Evolutionary conservation across 441 rosid genomes (phyloP), one percentile per base, ranked within the genome.

Genomic region (Hura crepitans): DNA sequence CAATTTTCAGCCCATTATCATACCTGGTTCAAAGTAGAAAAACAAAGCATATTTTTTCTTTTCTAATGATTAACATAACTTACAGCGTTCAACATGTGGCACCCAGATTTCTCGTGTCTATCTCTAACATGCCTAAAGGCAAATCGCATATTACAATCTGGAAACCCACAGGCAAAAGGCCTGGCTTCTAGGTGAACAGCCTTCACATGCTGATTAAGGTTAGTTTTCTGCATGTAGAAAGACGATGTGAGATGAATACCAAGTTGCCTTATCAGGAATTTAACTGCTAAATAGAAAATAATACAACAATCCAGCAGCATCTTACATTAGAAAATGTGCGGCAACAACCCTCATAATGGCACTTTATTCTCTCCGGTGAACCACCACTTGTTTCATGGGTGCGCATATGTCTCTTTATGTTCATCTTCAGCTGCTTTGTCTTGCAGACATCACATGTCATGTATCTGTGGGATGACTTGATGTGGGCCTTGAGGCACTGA

Each of bases 91-190:
- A 85, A 87, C 23, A 83, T 22, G 54, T 92, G 98, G 75, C 77
- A 42, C 0, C 84, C 84, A 0, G 90, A 78, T 28, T 87, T 88
- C 81, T 93, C 93, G 15, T 93, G 98, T 12, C 85, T 84, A 78
- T 91, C 87, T 69, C 96, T 85, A 6, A 91, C 93, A 54, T 93
- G 97, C 75, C 85, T 91, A 81, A 80, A 93, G 0, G 96, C 75
- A 72, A 94, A 94, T 74, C 82, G 86, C 93, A 70, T 81, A 33
- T 84, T 88, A 75, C 98, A 94, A 22, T 81, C 85, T 15, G 81
- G 59, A 77, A 87, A 80, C n/a, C 92, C 73, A 30, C 98, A 91
- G 1, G 75, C 73, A 71, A 82, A 94, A 6, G 91, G 96, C 43
- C 73, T 78, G 33, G 70, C 69, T 72, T 82, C 84, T 49, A 83